A percentile compares a stretch with the other conserved stretches of the same genome.
These are phyloP conservation scores for Pyropia yezoensis DNA, from an alignment of 23 red algal genomes.

Conservation along the genomic window DNA sequence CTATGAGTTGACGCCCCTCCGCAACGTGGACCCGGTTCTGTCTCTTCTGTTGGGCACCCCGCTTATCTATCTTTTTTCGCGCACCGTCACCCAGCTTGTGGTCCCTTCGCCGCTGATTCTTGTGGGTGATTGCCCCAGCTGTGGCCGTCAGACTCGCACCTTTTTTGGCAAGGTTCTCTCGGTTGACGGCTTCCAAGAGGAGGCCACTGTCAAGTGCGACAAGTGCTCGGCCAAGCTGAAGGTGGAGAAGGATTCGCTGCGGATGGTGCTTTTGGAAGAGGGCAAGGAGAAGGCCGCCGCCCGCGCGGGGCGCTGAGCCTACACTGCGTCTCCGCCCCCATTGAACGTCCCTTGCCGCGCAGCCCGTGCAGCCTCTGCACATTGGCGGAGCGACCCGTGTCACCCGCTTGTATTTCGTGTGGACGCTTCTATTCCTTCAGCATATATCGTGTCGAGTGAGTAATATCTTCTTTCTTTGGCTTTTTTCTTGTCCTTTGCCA, in stretches of 20 bases:
- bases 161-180: constrained; percentile 84
- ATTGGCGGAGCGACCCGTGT: too few relatives aligned
- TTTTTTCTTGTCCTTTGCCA: too few relatives aligned
- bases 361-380: too few relatives aligned
- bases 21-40: constrained; percentile 59
- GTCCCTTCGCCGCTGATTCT: constrained; percentile 73
- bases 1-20: constrained; percentile 87
- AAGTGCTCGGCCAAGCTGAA: constrained; percentile 75
- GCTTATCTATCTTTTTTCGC: constrained; percentile 33
- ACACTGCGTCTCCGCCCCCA: too few relatives aligned
- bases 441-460: too few relatives aligned
- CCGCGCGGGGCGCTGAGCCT: too few relatives aligned
- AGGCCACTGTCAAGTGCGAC: constrained; percentile 74
- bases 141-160: constrained; percentile 51
- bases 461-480: too few relatives aligned
- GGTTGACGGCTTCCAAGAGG: constrained; percentile 42
- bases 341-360: too few relatives aligned
- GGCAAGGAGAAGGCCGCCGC: constrained; percentile 3
- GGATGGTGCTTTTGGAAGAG: constrained; percentile 58
- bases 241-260: constrained; percentile 40
- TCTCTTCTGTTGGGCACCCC: constrained; percentile 77
- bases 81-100: constrained; percentile 55
- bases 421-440: too few relatives aligned
- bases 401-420: too few relatives aligned
- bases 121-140: constrained; percentile 87